Evolutionary conservation across 331 rosid species (phyloP), one percentile per base, ranked within the genome.

Genomic region (Stylosanthes scabra): DNA sequence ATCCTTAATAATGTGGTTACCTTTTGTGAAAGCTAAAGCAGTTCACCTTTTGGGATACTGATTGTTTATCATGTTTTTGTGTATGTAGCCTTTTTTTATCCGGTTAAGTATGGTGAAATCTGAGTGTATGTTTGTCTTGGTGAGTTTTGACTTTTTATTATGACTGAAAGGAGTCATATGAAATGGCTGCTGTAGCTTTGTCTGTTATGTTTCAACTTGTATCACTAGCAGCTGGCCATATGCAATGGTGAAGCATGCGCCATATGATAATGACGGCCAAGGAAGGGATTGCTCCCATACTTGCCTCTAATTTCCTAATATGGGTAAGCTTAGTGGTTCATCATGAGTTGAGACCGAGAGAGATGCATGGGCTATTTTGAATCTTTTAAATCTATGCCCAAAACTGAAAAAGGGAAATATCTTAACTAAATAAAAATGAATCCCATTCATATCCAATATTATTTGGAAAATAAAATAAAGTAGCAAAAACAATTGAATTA

Each of bases 271-370:
- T 57, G 25, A 12, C 13, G 2, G 15, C 14, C 40, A 28, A 28
- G 34, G 42, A 20, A 59, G 11, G 28, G 64, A 16, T 59, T 59
- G 64, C 44, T 59, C 11, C 64, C 29, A 59, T 59, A 59, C 25
- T 20, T 20, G 25, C 25, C 25, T 20, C 25, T 20, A 20, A 20
- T 20, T 20, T 20, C 25, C 1, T 20, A 20, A 20, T 20, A 20
- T 20, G 25, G 25, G 25, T n/a, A n/a, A 20, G 25, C 25, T 20
- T 20, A 20, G 25, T 20, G 25, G 25, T 20, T 20, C 25, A 20
- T 20, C 25, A 20, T 20, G 25, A 20, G 25, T 20, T n/a, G n/a
- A 45, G 2, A 45, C 51, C 11, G 3, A 20, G 51, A 46, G 51
- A 46, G 46, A 42, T 9, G 46, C 14, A 3, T 11, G 13, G 0